These are phyloP conservation scores for Tilletia caries DNA, from an alignment of 1,284 basidiomycete genomes.

Conservation along the genomic window DNA sequence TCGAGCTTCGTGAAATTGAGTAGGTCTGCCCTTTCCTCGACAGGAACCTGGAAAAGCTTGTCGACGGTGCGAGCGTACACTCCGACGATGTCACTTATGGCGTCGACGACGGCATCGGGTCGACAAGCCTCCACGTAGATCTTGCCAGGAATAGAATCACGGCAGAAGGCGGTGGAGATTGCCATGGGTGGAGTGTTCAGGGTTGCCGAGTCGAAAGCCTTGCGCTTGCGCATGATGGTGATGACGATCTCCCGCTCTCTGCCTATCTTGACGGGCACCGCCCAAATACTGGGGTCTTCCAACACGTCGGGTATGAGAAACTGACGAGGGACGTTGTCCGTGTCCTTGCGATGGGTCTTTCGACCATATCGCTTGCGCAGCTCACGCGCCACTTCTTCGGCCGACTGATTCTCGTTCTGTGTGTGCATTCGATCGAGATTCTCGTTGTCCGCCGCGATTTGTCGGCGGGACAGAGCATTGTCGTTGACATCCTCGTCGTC, in stretches of 20 bases:
- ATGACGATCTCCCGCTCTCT: constrained; percentile 88
- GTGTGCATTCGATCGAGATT: constrained; percentile 71
- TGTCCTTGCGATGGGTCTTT: constrained; percentile 54
- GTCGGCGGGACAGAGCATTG: constrained; percentile 62
- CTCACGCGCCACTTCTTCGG: constrained; percentile 80
- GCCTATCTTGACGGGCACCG: constrained; percentile 88
- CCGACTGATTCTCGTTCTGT: constrained; percentile 76
- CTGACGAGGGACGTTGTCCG: constrained; percentile 72
- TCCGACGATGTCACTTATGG: constrained; percentile 84
- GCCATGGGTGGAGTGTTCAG: constrained; percentile 62
- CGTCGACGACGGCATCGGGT: constrained; percentile 78
- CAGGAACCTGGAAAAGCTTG: constrained; percentile 80
- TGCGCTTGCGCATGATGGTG: constrained; percentile 90
- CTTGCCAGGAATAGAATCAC: constrained; percentile 89
- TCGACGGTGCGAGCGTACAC: constrained; percentile 65
- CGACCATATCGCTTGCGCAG: constrained; percentile 74
- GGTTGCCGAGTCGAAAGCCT: constrained; percentile 63
- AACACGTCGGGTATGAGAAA: constrained; percentile 94
- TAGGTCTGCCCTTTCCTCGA: constrained; percentile 96
- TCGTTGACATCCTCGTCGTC: constrained; percentile 62
- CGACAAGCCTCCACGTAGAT: constrained; percentile 92
- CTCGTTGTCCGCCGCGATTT: constrained; percentile 66
- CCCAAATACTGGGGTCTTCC: constrained; percentile 92
- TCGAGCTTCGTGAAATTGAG: constrained; percentile 94
- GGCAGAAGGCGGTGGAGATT: constrained; percentile 88